Percentiles rank a stretch among this genome's conserved stretches.
phyloP scores from a whole-genome alignment of 169 alveolate species.

The Amoebophrya sp. region DNA sequence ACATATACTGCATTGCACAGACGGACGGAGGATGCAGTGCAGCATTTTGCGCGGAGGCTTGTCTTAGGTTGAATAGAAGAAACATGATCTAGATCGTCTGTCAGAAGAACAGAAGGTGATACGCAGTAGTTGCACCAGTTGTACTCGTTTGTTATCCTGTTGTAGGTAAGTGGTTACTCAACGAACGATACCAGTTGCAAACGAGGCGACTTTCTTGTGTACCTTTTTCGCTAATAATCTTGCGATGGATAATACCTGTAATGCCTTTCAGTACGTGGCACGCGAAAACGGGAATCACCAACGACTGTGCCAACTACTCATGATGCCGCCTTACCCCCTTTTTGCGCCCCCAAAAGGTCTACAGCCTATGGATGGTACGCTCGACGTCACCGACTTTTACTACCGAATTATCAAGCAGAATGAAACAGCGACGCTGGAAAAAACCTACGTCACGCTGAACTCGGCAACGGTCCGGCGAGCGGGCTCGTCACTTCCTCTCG shows the following conservation, averaged over 20 bases:
- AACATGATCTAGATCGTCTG: too few relatives aligned
- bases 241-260: too few relatives aligned
- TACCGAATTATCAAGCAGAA: neutral
- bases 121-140: too few relatives aligned
- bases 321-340: neutral
- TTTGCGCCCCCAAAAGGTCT: neutral
- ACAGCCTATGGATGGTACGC: neutral
- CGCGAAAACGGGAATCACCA: neutral
- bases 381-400: neutral
- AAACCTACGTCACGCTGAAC: neutral
- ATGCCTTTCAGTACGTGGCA: neutral
- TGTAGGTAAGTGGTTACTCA: too few relatives aligned
- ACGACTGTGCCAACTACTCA: neutral
- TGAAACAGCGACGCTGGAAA: neutral
- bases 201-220: too few relatives aligned
- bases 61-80: too few relatives aligned
- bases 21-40: neutral
- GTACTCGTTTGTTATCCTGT: too few relatives aligned
- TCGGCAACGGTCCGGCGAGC: neutral
- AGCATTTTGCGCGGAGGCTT: neutral
- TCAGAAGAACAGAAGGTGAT: too few relatives aligned
- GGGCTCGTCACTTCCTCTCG: too few relatives aligned
- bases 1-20: neutral
- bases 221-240: too few relatives aligned
- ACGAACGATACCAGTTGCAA: too few relatives aligned